Conservation (phyloP, 176 grass and related monocot species). For the Miscanthus lutarioriparius region DNA sequence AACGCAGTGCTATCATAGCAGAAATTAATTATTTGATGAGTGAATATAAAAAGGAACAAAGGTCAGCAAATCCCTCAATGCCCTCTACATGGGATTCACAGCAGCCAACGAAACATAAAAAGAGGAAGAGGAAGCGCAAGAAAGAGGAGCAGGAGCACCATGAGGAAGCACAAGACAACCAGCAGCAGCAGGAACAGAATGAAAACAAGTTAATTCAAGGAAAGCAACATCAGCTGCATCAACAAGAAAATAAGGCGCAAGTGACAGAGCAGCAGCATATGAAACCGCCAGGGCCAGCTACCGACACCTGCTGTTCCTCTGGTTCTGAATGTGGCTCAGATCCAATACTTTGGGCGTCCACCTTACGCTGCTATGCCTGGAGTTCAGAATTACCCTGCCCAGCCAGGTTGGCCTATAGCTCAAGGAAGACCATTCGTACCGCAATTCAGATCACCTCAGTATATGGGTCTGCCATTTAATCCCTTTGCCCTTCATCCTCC, state of each 20-base stretch:
- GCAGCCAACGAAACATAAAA: background rate
- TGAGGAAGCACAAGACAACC: background rate
- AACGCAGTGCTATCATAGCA: constrained; percentile 6
- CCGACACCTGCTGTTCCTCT: background rate
- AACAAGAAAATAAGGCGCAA: background rate
- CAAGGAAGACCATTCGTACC: constrained; percentile 11
- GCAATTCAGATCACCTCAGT: constrained; percentile 12
- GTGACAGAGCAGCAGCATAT: background rate
- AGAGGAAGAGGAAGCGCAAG: constrained; percentile 38
- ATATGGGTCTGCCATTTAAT: constrained; percentile 1
- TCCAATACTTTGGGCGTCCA: constrained; percentile 11
- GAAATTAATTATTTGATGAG: constrained; percentile 36
- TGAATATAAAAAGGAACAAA: constrained; percentile 24
- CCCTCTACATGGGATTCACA: background rate
- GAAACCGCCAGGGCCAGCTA: background rate
- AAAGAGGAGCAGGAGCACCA: constrained; percentile 25
- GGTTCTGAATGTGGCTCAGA: constrained; percentile 21
- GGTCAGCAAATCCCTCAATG: background rate
- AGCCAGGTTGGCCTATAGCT: background rate
- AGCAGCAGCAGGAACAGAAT: background rate
- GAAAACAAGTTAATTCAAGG: background rate
- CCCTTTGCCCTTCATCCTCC: background rate
- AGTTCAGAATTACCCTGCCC: background rate
- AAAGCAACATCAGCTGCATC: background rate
- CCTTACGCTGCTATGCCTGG: constrained; percentile 16